A percentile compares a stretch with the other conserved stretches of the same genome.
These are phyloP conservation scores for Bruguiera sexangula DNA, from an alignment of 345 rosid species.

Conservation along the genomic window DNA sequence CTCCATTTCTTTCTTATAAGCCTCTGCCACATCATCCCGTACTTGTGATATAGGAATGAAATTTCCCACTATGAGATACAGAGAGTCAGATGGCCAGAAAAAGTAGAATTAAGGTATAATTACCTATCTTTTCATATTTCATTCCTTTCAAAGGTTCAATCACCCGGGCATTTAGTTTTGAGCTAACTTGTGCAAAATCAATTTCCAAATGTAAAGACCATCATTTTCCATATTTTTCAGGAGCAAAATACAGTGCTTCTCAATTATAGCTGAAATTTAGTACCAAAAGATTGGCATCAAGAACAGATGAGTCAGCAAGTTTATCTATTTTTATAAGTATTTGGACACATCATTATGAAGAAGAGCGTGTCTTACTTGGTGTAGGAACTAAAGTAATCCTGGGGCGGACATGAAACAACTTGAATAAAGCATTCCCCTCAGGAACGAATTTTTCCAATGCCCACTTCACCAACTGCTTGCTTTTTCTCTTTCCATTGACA, in stretches of 20 bases:
- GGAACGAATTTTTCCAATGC: slow-evolving; percentile 52
- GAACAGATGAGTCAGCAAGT: neutral
- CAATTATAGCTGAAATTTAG: neutral
- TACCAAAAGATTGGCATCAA: neutral
- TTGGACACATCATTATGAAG: neutral
- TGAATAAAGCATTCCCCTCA: slow-evolving; percentile 50
- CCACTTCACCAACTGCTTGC: slow-evolving; percentile 53
- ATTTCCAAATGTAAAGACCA: neutral
- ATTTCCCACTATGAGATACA: slow-evolving; percentile 58
- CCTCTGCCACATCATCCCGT: slow-evolving; percentile 68
- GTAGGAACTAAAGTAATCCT: slow-evolving; percentile 65
- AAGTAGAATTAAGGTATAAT: neutral
- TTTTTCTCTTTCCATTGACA: slow-evolving; percentile 56
- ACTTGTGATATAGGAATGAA: slow-evolving; percentile 63
- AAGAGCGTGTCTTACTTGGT: slow-evolving; percentile 55
- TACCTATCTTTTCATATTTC: slow-evolving; percentile 1
- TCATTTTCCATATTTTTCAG: neutral
- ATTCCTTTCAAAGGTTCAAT: neutral
- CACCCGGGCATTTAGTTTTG: neutral
- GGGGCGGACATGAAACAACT: slow-evolving; percentile 66
- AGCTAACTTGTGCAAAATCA: neutral
- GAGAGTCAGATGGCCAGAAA: slow-evolving; percentile 10
- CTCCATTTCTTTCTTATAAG: slow-evolving; percentile 69
- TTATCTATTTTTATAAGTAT: neutral
- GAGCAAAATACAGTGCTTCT: neutral